phyloP scores from a whole-genome alignment of 164 flowering plant genomes.

The grape (Vitis vinifera) region DNA sequence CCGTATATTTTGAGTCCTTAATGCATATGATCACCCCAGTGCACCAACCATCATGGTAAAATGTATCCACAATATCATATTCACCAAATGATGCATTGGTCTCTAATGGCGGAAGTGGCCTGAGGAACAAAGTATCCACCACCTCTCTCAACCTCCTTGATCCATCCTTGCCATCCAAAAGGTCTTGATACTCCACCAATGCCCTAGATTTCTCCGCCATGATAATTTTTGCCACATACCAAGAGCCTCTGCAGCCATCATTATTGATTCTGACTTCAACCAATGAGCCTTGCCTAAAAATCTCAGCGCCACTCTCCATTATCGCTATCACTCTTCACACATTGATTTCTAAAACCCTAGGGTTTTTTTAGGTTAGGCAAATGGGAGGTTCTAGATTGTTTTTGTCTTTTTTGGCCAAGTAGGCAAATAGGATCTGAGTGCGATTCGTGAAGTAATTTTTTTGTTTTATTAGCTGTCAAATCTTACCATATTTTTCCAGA shows the following conservation, averaged over 20 bases:
- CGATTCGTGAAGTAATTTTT: too few species aligned
- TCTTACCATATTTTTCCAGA: too few species aligned
- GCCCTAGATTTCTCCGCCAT: constrained; percentile 5
- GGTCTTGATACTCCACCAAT: constrained; percentile 25
- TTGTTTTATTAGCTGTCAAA: too few species aligned
- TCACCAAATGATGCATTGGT: constrained; percentile 14
- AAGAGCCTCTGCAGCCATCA: constrained; percentile 33
- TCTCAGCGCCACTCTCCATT: not conserved
- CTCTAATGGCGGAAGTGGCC: constrained; percentile 32
- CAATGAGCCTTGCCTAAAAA: constrained; percentile 12
- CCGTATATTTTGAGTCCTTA: constrained; percentile 10
- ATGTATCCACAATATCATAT: constrained; percentile 31
- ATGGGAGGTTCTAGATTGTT: too few species aligned
- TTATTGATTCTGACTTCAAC: constrained; percentile 37
- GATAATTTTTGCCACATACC: constrained; percentile 26
- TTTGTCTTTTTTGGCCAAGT: too few species aligned
- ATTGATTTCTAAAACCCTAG: constrained; percentile 1
- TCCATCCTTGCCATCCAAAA: constrained; percentile 24
- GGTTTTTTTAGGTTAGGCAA: not conserved
- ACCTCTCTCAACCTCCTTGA: constrained; percentile 20
- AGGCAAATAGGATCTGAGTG: too few species aligned
- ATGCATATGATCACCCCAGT: constrained; percentile 29
- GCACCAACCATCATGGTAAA: constrained; percentile 41
- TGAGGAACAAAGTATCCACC: constrained; percentile 13
- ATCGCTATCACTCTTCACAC: not conserved